A percentile compares a stretch with the other conserved stretches of the same genome.
Conservation (phyloP, 1,284 basidiomycete genomes). For the Irpex sp. region DNA sequence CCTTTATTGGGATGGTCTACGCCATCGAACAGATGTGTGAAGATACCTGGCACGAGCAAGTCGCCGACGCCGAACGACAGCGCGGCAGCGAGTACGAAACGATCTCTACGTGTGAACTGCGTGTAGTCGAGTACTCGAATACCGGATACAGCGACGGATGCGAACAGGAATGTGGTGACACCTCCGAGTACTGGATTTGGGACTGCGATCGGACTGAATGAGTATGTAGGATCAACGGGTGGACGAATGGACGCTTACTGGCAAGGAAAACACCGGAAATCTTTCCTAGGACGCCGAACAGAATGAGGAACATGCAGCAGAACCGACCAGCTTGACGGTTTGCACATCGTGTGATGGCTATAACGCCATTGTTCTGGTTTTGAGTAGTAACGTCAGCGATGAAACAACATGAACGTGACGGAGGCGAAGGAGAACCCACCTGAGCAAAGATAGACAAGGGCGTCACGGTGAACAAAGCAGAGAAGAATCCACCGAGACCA, state of each 20-base stretch:
- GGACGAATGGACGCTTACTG: constrained; percentile 34
- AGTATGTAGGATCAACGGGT: not conserved
- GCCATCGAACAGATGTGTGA: constrained; percentile 66
- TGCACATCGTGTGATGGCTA: constrained; percentile 75
- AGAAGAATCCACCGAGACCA: constrained; percentile 70
- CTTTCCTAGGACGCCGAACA: constrained; percentile 77
- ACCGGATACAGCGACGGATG: constrained; percentile 47
- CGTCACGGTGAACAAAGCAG: constrained; percentile 77
- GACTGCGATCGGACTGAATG: constrained; percentile 33
- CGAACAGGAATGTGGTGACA: constrained; percentile 76
- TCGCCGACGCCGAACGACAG: constrained; percentile 74
- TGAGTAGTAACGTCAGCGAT: not conserved
- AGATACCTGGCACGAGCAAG: constrained; percentile 56
- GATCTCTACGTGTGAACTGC: constrained; percentile 66
- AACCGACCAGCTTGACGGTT: constrained; percentile 71
- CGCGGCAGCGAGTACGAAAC: constrained; percentile 75
- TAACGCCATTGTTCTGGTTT: constrained; percentile 73
- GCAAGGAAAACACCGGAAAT: constrained; percentile 77
- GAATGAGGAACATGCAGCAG: constrained; percentile 71
- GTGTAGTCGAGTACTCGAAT: constrained; percentile 68
- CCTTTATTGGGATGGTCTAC: constrained; percentile 55
- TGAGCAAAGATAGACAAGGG: constrained; percentile 82
- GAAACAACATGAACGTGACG: not conserved
- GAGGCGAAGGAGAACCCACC: constrained; percentile 25
- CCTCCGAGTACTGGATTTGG: constrained; percentile 83